Evolutionary conservation across 768 basidiomycete species (phyloP).

Genomic region (Tulasnella sp.): DNA sequence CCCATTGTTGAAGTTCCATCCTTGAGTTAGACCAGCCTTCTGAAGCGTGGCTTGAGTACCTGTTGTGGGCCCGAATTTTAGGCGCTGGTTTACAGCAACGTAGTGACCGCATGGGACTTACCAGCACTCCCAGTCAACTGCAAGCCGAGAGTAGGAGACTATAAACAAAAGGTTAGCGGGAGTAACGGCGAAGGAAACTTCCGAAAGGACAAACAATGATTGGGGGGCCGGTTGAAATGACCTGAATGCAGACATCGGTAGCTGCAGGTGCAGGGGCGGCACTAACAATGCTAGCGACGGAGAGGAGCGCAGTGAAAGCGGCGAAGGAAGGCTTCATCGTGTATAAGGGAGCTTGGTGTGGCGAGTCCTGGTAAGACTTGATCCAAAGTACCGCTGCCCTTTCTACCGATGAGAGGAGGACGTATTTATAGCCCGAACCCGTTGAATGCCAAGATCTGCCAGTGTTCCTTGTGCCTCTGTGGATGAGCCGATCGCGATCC

Average conservation of each 20-base stretch:
- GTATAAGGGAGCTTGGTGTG: background rate
- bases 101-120: background rate
- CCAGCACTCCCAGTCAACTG: slow-evolving; percentile 15
- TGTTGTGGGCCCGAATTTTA: background rate
- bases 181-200: background rate
- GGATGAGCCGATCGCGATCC: background rate
- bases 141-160: background rate
- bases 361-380: background rate
- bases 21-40: slow-evolving; percentile 1
- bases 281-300: background rate
- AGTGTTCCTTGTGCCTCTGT: background rate
- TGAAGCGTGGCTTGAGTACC: background rate
- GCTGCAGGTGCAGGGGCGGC: background rate
- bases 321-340: background rate
- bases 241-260: background rate
- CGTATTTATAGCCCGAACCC: background rate
- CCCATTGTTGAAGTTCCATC: slow-evolving; percentile 11
- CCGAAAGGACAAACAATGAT: background rate
- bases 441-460: background rate
- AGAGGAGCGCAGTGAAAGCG: background rate
- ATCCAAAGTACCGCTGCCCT: background rate
- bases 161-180: background rate
- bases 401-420: background rate
- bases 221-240: background rate
- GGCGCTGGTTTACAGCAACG: too few species aligned